Base-by-base conservation (phyloP, 352 stramenopile species). In the Pythium periplocum region DNA sequence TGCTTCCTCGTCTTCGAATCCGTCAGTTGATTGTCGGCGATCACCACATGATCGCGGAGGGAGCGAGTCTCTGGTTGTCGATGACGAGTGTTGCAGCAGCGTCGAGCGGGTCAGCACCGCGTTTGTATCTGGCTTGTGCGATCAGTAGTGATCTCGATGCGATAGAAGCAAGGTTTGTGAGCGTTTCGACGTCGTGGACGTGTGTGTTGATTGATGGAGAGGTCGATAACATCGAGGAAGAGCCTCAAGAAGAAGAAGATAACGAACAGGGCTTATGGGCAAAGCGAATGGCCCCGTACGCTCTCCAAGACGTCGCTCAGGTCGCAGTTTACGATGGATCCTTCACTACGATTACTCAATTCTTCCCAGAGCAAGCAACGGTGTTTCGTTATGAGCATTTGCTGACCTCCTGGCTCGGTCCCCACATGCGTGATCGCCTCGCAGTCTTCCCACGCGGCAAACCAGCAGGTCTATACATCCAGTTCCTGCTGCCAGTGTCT, bases 51-150 rank as follows among this genome's bases (percentile, higher is more conserved):
- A 17, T 85, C 12, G 71, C 62, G 4, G 80, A 91, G 51, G 80
- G 80, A 34, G 74, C 61, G 6, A 91, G 80, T 56, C 72, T 85
- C 2, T 91, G 78, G 80, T 62, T 91, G 17, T 66, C 55, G 9
- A 30, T 81, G 1, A 53, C 59, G 4, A 55, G 43, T 47, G 54
- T 54, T 1, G 41, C 32, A 1, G 60, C 59, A 37, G 51, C 55
- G 1, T 39, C 64, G 10, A n/a, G 43, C 0, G 33, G 55, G 4
- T 32, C 0, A 0, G 45, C 53, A 0, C 37, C 36, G n/a, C 33
- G 47, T 8, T 54, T 77, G 35, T 70, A 68, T 26, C 8, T 74
- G 40, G 62, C 69, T 2, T 62, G 52, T 42, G 38, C 7, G 38
- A 12, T 8, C 7, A 42, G 38, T 12, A 12, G 38, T 42, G 7